A percentile compares a stretch with the other conserved stretches of the same genome.
Conservation (phyloP, 2,329 filamentous ascomycete genomes). For the Claviceps sp. region DNA sequence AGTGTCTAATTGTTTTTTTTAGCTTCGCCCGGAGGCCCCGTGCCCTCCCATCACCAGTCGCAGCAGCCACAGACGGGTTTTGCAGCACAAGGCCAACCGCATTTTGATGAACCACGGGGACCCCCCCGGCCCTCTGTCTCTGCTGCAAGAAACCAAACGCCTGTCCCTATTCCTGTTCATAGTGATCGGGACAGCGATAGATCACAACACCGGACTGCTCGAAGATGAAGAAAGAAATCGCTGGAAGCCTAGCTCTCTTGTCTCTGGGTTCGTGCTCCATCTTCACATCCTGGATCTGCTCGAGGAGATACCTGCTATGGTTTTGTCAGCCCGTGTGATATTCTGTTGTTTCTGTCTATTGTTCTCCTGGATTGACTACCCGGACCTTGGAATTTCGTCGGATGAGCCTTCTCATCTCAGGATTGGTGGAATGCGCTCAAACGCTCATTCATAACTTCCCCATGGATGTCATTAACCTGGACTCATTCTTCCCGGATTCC, state of each 20-base stretch:
- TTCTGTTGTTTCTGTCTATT: constrained; percentile 13
- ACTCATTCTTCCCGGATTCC: constrained; percentile 13
- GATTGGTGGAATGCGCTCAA: constrained; percentile 14
- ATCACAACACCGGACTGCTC: constrained; percentile 25
- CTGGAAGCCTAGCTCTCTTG: constrained; percentile 1
- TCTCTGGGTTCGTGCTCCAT: constrained; percentile 1
- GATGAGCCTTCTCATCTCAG: constrained; percentile 9
- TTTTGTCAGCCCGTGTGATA: constrained; percentile 10
- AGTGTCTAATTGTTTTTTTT: constrained; percentile 32
- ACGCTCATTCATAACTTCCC: constrained; percentile 6
- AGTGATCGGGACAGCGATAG: constrained; percentile 29
- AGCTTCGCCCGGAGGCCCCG: constrained; percentile 37
- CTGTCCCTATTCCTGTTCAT: constrained; percentile 13
- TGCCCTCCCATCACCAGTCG: constrained; percentile 16
- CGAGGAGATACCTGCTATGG: neutral
- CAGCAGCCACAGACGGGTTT: constrained; percentile 22
- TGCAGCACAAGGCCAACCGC: constrained; percentile 31
- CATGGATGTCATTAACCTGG: constrained; percentile 11
- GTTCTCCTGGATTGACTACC: constrained; percentile 14
- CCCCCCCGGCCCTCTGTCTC: constrained; percentile 21
- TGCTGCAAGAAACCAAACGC: constrained; percentile 25
- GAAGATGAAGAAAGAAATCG: constrained; percentile 15
- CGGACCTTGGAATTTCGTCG: constrained; percentile 13
- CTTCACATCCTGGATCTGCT: neutral
- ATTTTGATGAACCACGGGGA: constrained; percentile 37